Percentiles rank a stretch among this genome's conserved stretches.
Evolutionary conservation across 352 stramenopile species (phyloP).

Genomic region (Pythium oligandrum): DNA sequence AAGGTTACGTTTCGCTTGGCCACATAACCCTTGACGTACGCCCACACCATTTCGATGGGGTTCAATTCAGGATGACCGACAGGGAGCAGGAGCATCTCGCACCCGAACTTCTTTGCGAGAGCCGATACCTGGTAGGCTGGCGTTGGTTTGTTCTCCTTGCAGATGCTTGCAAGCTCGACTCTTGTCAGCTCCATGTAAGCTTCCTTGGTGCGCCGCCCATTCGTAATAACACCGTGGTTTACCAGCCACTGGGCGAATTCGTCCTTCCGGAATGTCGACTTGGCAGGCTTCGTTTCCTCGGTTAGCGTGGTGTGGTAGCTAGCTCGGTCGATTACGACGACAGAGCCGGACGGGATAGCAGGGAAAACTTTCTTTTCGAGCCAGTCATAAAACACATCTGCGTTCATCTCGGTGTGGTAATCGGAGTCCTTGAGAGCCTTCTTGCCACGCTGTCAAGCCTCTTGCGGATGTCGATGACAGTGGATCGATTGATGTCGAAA

Average conservation of each 20-base stretch:
- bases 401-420: constrained; percentile 29
- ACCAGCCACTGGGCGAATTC: constrained; percentile 13
- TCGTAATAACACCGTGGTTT: neutral
- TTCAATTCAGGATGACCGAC: constrained; percentile 19
- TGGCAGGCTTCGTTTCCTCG: constrained; percentile 7
- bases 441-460: no score
- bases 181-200: constrained; percentile 1
- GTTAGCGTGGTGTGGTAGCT: constrained; percentile 17
- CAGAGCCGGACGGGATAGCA: constrained; percentile 2
- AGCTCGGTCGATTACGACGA: constrained; percentile 22
- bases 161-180: constrained; percentile 1
- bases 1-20: constrained; percentile 14
- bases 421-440: no score
- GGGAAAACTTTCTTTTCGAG: constrained; percentile 12
- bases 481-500: no score
- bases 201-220: no score
- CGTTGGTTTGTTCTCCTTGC: constrained; percentile 10
- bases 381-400: constrained; percentile 18
- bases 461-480: no score
- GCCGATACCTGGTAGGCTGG: constrained; percentile 1
- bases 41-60: constrained; percentile 20
- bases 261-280: constrained; percentile 5
- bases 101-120: constrained; percentile 3
- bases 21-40: constrained; percentile 13
- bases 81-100: constrained; percentile 9